Base-by-base conservation (phyloP, 805 yeast genomes). In the Saturnispora kantuleensis region DNA sequence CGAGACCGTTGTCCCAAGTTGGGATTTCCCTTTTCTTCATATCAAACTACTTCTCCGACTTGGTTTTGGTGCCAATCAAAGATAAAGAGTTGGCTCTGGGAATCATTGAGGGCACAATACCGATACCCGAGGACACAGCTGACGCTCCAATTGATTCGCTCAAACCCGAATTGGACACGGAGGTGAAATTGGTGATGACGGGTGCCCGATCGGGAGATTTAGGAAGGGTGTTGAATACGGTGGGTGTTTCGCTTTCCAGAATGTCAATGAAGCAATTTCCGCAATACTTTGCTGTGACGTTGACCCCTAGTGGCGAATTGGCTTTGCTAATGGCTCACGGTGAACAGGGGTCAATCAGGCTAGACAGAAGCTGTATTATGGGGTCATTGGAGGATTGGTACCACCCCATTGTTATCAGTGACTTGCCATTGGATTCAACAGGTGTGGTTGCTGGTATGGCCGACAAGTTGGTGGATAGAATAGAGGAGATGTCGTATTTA, bases 391-490 rank as follows among this genome's bases (percentile, higher is more conserved):
- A 70, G 50, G 85, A 80, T 53, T 63, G 65, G 33, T 69, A 78
- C 40, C 64, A 71, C n/a, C 84, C 85, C 0, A 63, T 79, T 4
- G 63, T 71, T 1, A 70, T 80, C 16, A 63, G 69, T 11, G 60
- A 62, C 28, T 56, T 79, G 18, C 84, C 84, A 0, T 58, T 74
- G 13, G 79, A 79, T 56, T 65, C 77, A 7, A 76, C 79, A 17
- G 86, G 86, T 35, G 77, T 80, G 40, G 84, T 79, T 2, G 78
- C 84, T 0, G 82, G 83, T 1, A 68, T 80, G 17, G 83, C 85
- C 0, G 62, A 74, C 34, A 67, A 64, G 44, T 57, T 79, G 18
- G 52, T 47, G 9, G 46, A 47, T 15, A 57, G 53, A 9, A 56
- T 67, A 3, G 66, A 66, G 39, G 79, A 72, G 50, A 74, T 75